A percentile compares a stretch with the other conserved stretches of the same genome.
Evolutionary conservation across 352 stramenopile species (phyloP).

Genomic region (Pythium pyrilobum): DNA sequence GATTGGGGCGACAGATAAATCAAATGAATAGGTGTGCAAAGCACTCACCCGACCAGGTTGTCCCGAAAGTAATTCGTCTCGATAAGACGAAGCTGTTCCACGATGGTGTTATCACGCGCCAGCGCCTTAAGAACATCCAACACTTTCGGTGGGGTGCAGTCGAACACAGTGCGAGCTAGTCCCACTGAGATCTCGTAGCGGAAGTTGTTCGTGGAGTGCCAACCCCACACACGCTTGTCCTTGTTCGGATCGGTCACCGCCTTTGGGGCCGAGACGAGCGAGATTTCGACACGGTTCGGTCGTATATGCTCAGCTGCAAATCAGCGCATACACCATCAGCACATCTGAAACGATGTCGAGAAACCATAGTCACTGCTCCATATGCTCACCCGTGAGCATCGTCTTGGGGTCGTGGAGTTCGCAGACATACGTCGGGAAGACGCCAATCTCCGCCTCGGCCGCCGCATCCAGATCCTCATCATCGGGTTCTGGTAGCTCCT

Average conservation of each 20-base stretch:
- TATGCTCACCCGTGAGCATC: slow-evolving; percentile 49
- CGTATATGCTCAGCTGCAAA: slow-evolving; percentile 55
- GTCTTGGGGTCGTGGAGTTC: slow-evolving; percentile 71
- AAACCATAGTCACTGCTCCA: too few relatives aligned
- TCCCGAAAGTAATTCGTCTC: slow-evolving; percentile 66
- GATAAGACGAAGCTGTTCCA: slow-evolving; percentile 52
- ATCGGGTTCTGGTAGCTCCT: slow-evolving; percentile 17
- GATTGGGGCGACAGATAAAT: background rate
- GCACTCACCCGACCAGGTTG: slow-evolving; percentile 40
- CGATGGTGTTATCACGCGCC: slow-evolving; percentile 37
- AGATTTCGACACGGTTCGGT: slow-evolving; percentile 55
- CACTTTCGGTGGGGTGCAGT: slow-evolving; percentile 54
- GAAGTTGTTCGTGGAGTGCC: slow-evolving; percentile 36
- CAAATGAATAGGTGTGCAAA: background rate
- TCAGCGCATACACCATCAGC: background rate
- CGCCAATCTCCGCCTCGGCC: slow-evolving; percentile 25
- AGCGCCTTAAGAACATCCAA: slow-evolving; percentile 57
- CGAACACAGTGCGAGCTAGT: slow-evolving; percentile 44
- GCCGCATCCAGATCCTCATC: slow-evolving; percentile 24
- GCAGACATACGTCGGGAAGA: slow-evolving; percentile 66
- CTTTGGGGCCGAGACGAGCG: slow-evolving; percentile 26
- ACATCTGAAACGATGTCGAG: too few relatives aligned
- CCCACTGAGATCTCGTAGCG: slow-evolving; percentile 69
- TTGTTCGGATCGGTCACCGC: slow-evolving; percentile 15
- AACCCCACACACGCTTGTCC: slow-evolving; percentile 17